Base-by-base conservation (phyloP, 495 filamentous ascomycete genomes). In the Hypoxylon rickii region DNA sequence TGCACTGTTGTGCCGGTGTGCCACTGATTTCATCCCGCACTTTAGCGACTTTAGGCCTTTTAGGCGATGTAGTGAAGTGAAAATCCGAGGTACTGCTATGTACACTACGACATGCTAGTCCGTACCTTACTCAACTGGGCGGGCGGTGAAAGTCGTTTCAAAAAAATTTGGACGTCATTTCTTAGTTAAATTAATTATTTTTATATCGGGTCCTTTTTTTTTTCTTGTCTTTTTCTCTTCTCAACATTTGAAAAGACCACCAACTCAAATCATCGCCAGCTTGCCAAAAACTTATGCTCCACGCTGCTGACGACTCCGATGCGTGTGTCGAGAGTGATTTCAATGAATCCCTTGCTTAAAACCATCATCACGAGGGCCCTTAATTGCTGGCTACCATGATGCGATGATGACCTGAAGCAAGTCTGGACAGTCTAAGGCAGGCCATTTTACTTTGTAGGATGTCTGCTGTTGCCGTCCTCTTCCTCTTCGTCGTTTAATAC, bases 281-380 rank as follows among this genome's bases (percentile, higher is more conserved):
- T 76, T 76, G 81, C 79, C 65, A 55, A 45, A n/a, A n/a, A n/a
- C 55, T 39, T 50, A 49, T 59, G 66, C 63, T 65, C 80, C 72
- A 89, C 84, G 87, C 84, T 78, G 78, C 87, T 91, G 87, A 79
- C 85, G 84, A 89, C 79, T 92, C 87, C 87, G 86, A 89, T 88
- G 83, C 71, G 86, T 89, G 85, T 81, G 93, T 89, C 89, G 77
- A 93, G 89, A 93, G 73, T 67, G 79, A 77, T 76, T 74, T 63
- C 59, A 22, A 64, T 61, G 66, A 76, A 77, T 78, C 83, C 87
- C 84, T 89, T 86, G 90, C 54, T 82, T 90, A 97, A 97, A 97
- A 97, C 93, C 93, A 91, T 97, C 85, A 85, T 90, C 88, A 90
- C 88, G 93, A 97, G 93, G 89, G 89, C 86, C 86, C 77, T 81